phyloP scores from a whole-genome alignment of 2,329 filamentous ascomycete genomes.

The Aureobasidium sp. region DNA sequence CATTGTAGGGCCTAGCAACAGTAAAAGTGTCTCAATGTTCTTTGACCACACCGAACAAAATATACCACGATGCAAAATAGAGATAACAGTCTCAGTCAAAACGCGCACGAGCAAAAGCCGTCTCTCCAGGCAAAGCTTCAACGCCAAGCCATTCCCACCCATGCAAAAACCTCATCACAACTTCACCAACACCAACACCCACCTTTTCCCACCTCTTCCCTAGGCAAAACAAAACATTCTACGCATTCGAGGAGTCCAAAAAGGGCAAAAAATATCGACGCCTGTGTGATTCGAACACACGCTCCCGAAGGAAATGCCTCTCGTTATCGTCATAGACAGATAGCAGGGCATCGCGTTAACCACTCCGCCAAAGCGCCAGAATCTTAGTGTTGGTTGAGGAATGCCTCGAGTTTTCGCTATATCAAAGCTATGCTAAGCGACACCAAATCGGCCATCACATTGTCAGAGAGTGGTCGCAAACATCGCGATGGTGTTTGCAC shows the following conservation, averaged over 20 bases:
- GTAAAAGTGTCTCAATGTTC: too few species aligned
- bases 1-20: too few species aligned
- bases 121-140: too few species aligned
- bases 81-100: too few species aligned
- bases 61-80: too few species aligned
- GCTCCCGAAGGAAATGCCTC: constrained; percentile 34
- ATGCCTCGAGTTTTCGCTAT: neutral
- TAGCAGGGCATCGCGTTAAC: neutral
- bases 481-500: too few species aligned
- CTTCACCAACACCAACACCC: neutral
- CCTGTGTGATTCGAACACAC: constrained; percentile 37
- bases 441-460: too few species aligned
- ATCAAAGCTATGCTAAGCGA: too few species aligned
- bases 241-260: rapidly evolving
- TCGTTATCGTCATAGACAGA: too few species aligned
- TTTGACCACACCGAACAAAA: too few species aligned
- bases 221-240: neutral
- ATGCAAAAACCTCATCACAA: neutral
- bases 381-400: neutral
- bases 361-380: neutral
- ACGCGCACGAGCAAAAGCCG: too few species aligned
- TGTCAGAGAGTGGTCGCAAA: too few species aligned
- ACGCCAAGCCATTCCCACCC: neutral
- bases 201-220: neutral
- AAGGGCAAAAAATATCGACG: constrained; percentile 15